phyloP scores from a whole-genome alignment of 805 yeast genomes.

The Lipomyces spencermartinsiae region DNA sequence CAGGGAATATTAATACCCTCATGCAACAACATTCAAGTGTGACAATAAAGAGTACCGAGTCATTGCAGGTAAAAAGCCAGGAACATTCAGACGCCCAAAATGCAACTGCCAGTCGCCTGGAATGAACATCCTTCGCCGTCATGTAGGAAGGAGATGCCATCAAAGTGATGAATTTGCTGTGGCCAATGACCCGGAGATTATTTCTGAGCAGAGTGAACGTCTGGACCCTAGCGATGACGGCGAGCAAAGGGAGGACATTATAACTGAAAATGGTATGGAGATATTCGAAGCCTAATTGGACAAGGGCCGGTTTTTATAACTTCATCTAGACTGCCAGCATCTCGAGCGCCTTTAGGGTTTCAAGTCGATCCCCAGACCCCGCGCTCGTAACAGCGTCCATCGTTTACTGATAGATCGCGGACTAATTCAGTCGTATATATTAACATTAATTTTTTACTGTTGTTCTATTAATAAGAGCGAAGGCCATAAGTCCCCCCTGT shows the following conservation, averaged over 20 bases:
- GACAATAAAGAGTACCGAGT: neutral
- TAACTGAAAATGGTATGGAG: neutral
- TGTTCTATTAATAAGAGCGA: too few relatives aligned
- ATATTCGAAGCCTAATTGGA: neutral
- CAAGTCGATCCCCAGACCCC: too few relatives aligned
- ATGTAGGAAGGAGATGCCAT: constrained; percentile 4
- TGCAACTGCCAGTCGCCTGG: neutral
- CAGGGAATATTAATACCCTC: neutral
- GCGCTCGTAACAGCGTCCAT: too few relatives aligned
- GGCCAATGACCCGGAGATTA: neutral
- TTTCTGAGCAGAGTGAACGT: neutral
- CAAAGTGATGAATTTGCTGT: constrained; percentile 1
- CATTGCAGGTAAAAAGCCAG: neutral
- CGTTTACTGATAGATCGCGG: too few relatives aligned
- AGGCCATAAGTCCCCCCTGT: too few relatives aligned
- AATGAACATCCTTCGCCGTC: neutral
- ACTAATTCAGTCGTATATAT: too few relatives aligned
- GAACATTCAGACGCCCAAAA: constrained; percentile 7
- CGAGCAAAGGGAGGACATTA: constrained; percentile 2
- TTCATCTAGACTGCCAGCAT: constrained; percentile 5
- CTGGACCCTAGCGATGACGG: neutral
- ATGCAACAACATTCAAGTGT: constrained; percentile 1
- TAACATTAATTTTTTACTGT: too few relatives aligned
- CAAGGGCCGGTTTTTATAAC: neutral
- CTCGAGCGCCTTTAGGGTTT: too few relatives aligned